Base-by-base conservation (phyloP, 768 basidiomycete species). In the Auriscalpium vulgare region DNA sequence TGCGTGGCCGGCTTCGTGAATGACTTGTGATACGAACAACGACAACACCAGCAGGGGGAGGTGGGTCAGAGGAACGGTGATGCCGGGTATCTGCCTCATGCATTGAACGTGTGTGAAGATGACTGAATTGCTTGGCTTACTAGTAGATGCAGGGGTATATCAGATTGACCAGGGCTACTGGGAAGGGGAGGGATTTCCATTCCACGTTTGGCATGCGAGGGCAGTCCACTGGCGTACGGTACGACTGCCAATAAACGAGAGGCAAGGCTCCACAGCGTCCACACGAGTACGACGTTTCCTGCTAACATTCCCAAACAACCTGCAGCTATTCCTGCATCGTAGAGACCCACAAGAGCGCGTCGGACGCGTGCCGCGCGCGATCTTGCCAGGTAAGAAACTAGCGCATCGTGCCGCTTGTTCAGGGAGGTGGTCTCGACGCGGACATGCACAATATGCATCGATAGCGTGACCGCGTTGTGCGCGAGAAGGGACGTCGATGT, bases 1-100 rank as follows among this genome's bases (percentile, higher is more conserved):
- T 11, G 85, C 87, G 68, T 95, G 91, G 7, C 91, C 91, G 0
- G 79, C 68, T 70, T 95, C 91, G 61, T 94, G 91, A 17, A 88
- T 66, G n/a, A 84, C 62, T 67, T 92, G 91, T 53, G 79, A 78
- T 9, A 80, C 21, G 47, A 84, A 74, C 14, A 93, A 74, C 0
- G 85, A 78, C 7, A 79, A 36, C 8, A 92, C 61, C 49, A 93
- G 79, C 14, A 84, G 60, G 5, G 87, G 87, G 1, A 89, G 65
- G 64, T 94, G 84, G 23, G 71, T 69, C n/a, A 90, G 63, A 1
- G 91, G 91, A 1, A 88, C 81, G 2, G 89, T 95, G 8, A 91
- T 58, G 1, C 91, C 91, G 19, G 92, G 91, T 38, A 95, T 83
- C 90, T 92, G 60, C 16, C 9, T 45, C 48, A 9, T 37, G 51